Percentiles rank a stretch among this genome's conserved stretches.
These are phyloP conservation scores for Microstegium vimineum DNA, from an alignment of 176 grass and related monocot species.

Conservation along the genomic window DNA sequence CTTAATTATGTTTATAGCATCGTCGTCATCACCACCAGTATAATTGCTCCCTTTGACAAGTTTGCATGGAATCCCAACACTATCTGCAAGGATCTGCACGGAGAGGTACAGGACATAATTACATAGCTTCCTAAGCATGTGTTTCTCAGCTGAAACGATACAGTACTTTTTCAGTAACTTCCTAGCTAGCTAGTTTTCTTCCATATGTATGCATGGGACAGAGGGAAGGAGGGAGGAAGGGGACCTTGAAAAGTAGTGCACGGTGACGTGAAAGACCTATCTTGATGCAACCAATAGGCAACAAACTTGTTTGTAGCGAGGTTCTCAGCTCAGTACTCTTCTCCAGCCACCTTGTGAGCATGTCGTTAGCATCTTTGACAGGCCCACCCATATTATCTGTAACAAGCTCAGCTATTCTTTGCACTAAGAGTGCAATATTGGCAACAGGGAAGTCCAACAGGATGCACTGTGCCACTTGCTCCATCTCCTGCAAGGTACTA, in stretches of 20 bases:
- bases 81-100: constrained; percentile 90
- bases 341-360: constrained; percentile 75
- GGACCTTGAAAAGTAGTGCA: constrained; percentile 95
- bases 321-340: constrained; percentile 87
- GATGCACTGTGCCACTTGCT: constrained; percentile 94
- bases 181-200: background rate
- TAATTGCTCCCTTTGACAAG: constrained; percentile 99
- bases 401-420: constrained; percentile 96
- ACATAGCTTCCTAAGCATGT: constrained; percentile 16
- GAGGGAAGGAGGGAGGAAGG: background rate
- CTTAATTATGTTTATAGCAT: constrained; percentile 99
- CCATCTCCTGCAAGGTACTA: constrained; percentile 74
- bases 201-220: background rate
- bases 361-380: constrained; percentile 89
- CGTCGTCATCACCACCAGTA: constrained; percentile 90
- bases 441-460: constrained; percentile 69
- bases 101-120: constrained; percentile 1
- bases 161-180: background rate
- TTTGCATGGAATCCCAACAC: constrained; percentile 93
- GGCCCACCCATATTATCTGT: constrained; percentile 92
- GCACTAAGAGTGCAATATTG: constrained; percentile 65
- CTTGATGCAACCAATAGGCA: constrained; percentile 95
- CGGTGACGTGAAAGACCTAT: constrained; percentile 88
- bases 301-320: constrained; percentile 83
- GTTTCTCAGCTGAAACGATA: background rate